phyloP scores from a whole-genome alignment of 2,329 filamentous ascomycete genomes.

The Arthroderma sp. region DNA sequence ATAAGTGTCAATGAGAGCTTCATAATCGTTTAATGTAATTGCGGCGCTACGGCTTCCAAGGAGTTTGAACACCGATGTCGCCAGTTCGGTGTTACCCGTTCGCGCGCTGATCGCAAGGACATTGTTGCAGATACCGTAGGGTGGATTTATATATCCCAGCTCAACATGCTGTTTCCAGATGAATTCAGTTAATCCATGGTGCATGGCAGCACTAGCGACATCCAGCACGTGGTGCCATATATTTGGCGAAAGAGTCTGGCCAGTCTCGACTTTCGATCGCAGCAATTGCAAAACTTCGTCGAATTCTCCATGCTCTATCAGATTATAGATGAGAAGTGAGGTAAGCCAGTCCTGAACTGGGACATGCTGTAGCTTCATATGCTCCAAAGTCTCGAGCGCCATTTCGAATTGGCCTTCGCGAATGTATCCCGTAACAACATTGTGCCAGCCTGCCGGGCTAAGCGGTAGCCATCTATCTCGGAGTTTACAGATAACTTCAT shows the following conservation, averaged over 20 bases:
- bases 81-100: slow-evolving; percentile 54
- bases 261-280: slow-evolving; percentile 42
- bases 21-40: slow-evolving; percentile 60
- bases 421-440: slow-evolving; percentile 60
- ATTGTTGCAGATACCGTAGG: slow-evolving; percentile 54
- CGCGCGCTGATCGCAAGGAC: slow-evolving; percentile 61
- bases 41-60: slow-evolving; percentile 47
- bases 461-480: slow-evolving; percentile 58
- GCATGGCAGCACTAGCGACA: slow-evolving; percentile 50
- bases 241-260: slow-evolving; percentile 38
- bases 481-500: slow-evolving; percentile 53
- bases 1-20: slow-evolving; percentile 64
- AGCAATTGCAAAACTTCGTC: slow-evolving; percentile 65
- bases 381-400: slow-evolving; percentile 57
- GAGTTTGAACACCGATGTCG: slow-evolving; percentile 56
- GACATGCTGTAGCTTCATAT: slow-evolving; percentile 48
- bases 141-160: slow-evolving; percentile 46
- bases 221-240: slow-evolving; percentile 67
- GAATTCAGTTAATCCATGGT: slow-evolving; percentile 53
- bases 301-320: slow-evolving; percentile 60
- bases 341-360: slow-evolving; percentile 59
- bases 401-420: slow-evolving; percentile 74
- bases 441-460: slow-evolving; percentile 50
- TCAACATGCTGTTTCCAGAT: slow-evolving; percentile 60
- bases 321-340: slow-evolving; percentile 61